Conservation (phyloP, 2,329 filamentous ascomycete species). For the Ilyonectria mors-panacis region DNA sequence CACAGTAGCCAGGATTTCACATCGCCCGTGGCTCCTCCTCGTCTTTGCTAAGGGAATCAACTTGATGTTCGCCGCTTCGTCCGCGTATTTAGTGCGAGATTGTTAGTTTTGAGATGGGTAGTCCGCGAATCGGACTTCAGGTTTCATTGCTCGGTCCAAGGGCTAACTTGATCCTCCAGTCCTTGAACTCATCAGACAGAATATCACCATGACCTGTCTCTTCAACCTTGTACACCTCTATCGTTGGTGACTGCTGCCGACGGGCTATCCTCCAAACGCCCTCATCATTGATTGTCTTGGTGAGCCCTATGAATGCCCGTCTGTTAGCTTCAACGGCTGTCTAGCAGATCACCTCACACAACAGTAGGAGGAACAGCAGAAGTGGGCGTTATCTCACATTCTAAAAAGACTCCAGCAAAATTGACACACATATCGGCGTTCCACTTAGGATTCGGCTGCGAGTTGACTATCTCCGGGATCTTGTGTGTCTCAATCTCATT, state of each 20-base stretch:
- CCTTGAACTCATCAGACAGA: slow-evolving; percentile 81
- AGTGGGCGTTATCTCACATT: slow-evolving; percentile 70
- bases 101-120: not conserved
- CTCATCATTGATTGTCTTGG: slow-evolving; percentile 74
- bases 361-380: not conserved
- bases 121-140: slow-evolving; percentile 14
- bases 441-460: slow-evolving; percentile 79
- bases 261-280: slow-evolving; percentile 88
- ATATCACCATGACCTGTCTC: slow-evolving; percentile 82
- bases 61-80: not conserved
- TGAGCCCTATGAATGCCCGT: slow-evolving; percentile 66
- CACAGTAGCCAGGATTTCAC: slow-evolving; percentile 1
- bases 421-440: slow-evolving; percentile 96
- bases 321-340: slow-evolving; percentile 33
- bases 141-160: slow-evolving; percentile 49
- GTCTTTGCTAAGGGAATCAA: not conserved
- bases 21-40: not conserved
- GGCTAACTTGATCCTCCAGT: slow-evolving; percentile 76
- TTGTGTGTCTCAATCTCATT: slow-evolving; percentile 85
- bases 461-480: slow-evolving; percentile 83
- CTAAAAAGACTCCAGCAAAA: slow-evolving; percentile 83
- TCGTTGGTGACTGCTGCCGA: slow-evolving; percentile 70
- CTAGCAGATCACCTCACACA: not conserved
- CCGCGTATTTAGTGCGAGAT: too few species aligned
- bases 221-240: slow-evolving; percentile 82